Evolutionary conservation across 2,329 filamentous ascomycete species (phyloP).

Genomic region (Akanthomyces muscarius): DNA sequence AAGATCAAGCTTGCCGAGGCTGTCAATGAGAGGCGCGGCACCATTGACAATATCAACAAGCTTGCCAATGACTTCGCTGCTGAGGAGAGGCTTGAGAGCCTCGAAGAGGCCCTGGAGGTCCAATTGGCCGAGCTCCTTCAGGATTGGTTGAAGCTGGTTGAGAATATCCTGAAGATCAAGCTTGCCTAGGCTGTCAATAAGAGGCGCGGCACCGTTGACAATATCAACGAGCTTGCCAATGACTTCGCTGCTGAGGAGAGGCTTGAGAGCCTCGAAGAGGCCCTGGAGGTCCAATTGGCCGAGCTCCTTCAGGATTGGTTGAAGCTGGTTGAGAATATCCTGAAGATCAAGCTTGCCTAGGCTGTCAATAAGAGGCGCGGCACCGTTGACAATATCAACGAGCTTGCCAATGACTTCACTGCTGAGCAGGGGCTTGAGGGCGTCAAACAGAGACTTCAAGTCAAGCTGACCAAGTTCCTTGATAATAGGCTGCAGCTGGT

Average conservation of each 20-base stretch:
- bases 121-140: too few relatives aligned
- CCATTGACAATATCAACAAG: too few relatives aligned
- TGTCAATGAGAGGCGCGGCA: constrained; percentile 30
- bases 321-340: constrained; percentile 20
- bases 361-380: constrained; percentile 19
- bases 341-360: constrained; percentile 17
- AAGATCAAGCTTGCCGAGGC: constrained; percentile 33
- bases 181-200: constrained; percentile 31
- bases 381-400: constrained; percentile 18
- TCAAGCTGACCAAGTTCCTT: constrained; percentile 21
- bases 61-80: neutral
- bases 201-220: constrained; percentile 26
- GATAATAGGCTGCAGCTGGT: constrained; percentile 28
- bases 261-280: constrained; percentile 26
- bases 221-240: constrained; percentile 31
- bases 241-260: constrained; percentile 29
- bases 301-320: constrained; percentile 23
- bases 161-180: constrained; percentile 31
- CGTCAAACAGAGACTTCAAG: constrained; percentile 20
- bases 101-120: constrained; percentile 26
- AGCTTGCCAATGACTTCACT: neutral
- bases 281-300: constrained; percentile 30
- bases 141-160: constrained; percentile 20
- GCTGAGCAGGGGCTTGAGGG: constrained; percentile 15
- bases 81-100: constrained; percentile 19